These are phyloP conservation scores for Eucalyptus shirleyi DNA, from an alignment of 345 rosid species.

Conservation along the genomic window DNA sequence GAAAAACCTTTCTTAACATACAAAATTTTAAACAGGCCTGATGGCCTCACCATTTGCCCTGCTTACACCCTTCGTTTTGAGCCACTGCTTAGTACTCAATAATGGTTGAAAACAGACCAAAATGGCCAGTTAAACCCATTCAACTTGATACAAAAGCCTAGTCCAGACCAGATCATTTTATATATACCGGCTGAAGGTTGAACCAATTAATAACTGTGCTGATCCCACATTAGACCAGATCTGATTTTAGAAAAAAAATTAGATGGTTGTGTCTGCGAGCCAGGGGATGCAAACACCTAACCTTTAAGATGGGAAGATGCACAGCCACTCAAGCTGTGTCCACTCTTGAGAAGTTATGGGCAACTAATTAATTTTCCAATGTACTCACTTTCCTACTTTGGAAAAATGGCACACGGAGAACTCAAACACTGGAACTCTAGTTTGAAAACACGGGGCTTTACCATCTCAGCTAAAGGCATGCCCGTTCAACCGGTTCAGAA, in stretches of 20 bases:
- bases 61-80: neutral
- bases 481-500: neutral
- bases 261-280: neutral
- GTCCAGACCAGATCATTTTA: neutral
- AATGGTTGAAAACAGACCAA: neutral
- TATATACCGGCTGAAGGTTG: neutral
- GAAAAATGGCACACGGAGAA: neutral
- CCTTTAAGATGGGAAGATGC: neutral
- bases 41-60: neutral
- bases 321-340: neutral
- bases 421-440: neutral
- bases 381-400: neutral
- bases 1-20: neutral
- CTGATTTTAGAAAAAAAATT: neutral
- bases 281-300: neutral
- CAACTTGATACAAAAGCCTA: neutral
- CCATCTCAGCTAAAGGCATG: neutral
- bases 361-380: neutral
- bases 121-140: neutral
- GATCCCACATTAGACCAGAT: neutral
- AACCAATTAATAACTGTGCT: neutral
- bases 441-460: neutral
- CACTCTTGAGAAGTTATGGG: neutral
- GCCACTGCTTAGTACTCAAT: neutral
- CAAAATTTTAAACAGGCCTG: neutral